Percentiles rank a stretch among this genome's conserved stretches.
phyloP scores from a whole-genome alignment of 192 early-diverging fungal species.

The Gaertneriomyces sp. region DNA sequence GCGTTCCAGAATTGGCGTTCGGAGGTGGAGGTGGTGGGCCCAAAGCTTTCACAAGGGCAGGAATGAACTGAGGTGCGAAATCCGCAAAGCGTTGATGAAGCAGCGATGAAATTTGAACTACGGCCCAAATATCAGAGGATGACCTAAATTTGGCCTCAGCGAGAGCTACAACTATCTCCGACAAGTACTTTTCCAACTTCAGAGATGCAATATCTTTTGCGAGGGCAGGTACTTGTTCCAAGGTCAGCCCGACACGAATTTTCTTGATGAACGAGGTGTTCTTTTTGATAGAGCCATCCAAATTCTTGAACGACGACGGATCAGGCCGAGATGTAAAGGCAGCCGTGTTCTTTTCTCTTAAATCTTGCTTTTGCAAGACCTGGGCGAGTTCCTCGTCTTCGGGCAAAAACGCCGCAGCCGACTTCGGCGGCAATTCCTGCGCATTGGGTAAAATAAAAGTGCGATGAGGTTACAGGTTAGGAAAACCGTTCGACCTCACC shows the following conservation, averaged over 20 bases:
- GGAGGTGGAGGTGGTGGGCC: slow-evolving; percentile 55
- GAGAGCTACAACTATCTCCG: slow-evolving; percentile 82
- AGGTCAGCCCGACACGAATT: slow-evolving; percentile 65
- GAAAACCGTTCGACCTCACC: too few species aligned
- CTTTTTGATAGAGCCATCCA: slow-evolving; percentile 97
- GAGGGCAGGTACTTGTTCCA: slow-evolving; percentile 58
- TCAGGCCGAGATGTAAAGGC: slow-evolving; percentile 11
- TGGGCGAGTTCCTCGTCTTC: slow-evolving; percentile 9
- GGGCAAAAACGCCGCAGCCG: background rate
- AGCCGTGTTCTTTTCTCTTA: slow-evolving; percentile 14
- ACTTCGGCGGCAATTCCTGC: too few species aligned
- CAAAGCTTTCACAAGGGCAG: slow-evolving; percentile 62
- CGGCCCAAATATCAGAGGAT: slow-evolving; percentile 70
- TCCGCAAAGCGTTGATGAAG: slow-evolving; percentile 88
- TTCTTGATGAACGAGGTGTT: slow-evolving; percentile 95
- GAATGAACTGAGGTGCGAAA: slow-evolving; percentile 69
- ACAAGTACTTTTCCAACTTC: slow-evolving; percentile 95
- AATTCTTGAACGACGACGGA: slow-evolving; percentile 32
- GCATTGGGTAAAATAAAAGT: too few species aligned
- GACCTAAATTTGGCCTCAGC: slow-evolving; percentile 76
- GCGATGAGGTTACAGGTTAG: too few species aligned
- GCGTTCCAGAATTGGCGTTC: slow-evolving; percentile 32
- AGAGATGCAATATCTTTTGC: slow-evolving; percentile 70
- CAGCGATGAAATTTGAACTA: slow-evolving; percentile 73
- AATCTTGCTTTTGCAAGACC: slow-evolving; percentile 12